A percentile compares a stretch with the other conserved stretches of the same genome.
These are phyloP conservation scores for Viscum album DNA, from an alignment of 177 flowering plant genomes.

Conservation along the genomic window DNA sequence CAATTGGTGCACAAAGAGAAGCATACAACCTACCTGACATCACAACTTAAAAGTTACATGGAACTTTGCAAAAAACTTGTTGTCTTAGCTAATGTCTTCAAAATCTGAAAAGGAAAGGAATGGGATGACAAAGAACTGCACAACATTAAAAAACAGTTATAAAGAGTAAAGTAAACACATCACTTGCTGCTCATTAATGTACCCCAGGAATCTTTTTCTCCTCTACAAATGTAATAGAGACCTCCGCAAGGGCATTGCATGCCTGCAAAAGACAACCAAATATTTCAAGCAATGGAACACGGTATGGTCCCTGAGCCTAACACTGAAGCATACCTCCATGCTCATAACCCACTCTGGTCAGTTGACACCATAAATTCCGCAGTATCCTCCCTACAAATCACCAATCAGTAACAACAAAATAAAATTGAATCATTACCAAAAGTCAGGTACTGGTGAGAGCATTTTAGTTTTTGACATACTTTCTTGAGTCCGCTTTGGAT, in stretches of 20 bases:
- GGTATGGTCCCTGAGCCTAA: conserved; percentile 68
- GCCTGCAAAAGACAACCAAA: too few relatives aligned
- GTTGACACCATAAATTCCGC: conserved; percentile 65
- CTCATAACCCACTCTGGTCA: conserved; percentile 60
- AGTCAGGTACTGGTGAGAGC: neutral
- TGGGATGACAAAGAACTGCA: neutral
- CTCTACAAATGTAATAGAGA: conserved; percentile 73
- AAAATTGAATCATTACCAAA: neutral
- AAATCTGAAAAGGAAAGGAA: conserved; percentile 41
- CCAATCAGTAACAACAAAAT: neutral
- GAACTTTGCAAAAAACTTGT: conserved; percentile 46
- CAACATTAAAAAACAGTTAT: neutral
- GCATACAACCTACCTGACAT: neutral
- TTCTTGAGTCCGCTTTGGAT: conserved; percentile 58
- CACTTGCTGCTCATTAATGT: neutral
- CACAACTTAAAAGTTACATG: neutral
- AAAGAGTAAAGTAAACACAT: neutral
- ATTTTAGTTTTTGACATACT: conserved; percentile 31
- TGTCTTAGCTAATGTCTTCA: conserved; percentile 67
- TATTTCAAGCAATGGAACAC: conserved; percentile 93
- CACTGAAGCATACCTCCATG: conserved; percentile 58
- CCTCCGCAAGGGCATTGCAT: conserved; percentile 58
- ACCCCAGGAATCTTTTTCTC: conserved; percentile 88
- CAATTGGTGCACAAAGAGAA: conserved; percentile 41
- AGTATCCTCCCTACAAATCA: conserved; percentile 48